Evolutionary conservation across 1,139 yeast species (phyloP), one percentile per base, ranked within the genome.

Genomic region (Suhomyces maxii): DNA sequence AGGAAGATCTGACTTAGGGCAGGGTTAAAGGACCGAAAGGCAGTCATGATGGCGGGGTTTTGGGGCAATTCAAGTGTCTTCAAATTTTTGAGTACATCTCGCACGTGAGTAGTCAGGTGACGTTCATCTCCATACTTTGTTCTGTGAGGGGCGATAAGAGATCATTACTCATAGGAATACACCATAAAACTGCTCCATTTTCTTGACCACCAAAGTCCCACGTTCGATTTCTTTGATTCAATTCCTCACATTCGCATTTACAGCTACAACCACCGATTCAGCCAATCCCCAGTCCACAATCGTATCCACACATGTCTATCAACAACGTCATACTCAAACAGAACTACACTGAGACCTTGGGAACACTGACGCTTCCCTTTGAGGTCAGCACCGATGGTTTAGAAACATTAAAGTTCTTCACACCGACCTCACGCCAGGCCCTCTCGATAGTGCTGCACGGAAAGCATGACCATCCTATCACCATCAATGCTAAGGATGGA

Each of bases 401-500:
- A 18, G 59, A 54, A 36, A 26, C n/a, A 2, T 44, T 54, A 13
- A 36, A 36, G 35, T 69, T 50, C 51, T 38, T 39, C 9, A 44
- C 69, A 0, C 50, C 44, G 5, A 53, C 71, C 0, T 36, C 63
- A 23, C 57, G 76, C 14, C 59, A 55, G 37, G 30, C 48, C 12
- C 56, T 39, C 41, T 41, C 44, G 40, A 56, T 50, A n/a, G 46
- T 11, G 50, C 60, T 45, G 51, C 50, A 13, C 47, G 28, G 40
- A 51, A 30, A 56, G 51, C 11, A 58, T 46, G 32, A 45, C 7
- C 47, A 39, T 5, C 39, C 37, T 7, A 43, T 68, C 18, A 56
- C 60, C 32, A 68, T 73, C 13, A 48, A 52, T 2, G 68, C 73
- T 11, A 53, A 59, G 6, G 63, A 56, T 50, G 80, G 80, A 1